phyloP scores from a whole-genome alignment of 495 filamentous ascomycete genomes.

The Neurospora africana region DNA sequence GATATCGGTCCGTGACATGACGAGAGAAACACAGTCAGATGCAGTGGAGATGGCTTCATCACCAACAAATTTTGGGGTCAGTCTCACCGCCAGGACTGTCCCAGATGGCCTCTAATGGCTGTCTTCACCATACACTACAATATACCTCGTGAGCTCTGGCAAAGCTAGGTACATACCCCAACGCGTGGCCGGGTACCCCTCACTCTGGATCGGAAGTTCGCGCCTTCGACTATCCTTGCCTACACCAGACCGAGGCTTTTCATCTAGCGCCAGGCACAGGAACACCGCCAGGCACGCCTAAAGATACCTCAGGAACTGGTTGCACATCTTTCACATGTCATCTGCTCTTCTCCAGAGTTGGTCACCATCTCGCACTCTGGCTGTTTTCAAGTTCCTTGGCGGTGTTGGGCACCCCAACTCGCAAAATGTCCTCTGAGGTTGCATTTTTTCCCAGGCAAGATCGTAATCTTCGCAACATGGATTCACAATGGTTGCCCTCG shows the following conservation, averaged over 20 bases:
- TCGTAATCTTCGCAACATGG: neutral
- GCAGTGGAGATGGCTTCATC: neutral
- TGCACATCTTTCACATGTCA: neutral
- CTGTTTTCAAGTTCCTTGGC: neutral
- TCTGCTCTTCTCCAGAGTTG: neutral
- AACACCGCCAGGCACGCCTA: neutral
- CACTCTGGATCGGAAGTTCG: neutral
- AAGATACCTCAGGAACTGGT: neutral
- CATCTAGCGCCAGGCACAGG: neutral
- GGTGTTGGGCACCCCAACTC: neutral
- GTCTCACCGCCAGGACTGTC: neutral
- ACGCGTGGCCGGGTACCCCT: neutral
- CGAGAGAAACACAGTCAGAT: neutral
- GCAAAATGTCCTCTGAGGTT: neutral
- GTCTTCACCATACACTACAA: no score
- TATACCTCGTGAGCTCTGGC: neutral
- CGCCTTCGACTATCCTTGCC: neutral
- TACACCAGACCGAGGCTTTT: neutral
- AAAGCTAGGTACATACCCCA: neutral
- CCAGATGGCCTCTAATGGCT: neutral
- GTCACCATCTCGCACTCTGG: neutral
- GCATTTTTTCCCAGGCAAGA: neutral
- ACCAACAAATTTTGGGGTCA: neutral
- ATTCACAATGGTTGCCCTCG: neutral
- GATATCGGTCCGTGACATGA: neutral